Evolutionary conservation across 2,329 filamentous ascomycete genomes (phyloP).

Genomic region (Zymoseptoria brevis): DNA sequence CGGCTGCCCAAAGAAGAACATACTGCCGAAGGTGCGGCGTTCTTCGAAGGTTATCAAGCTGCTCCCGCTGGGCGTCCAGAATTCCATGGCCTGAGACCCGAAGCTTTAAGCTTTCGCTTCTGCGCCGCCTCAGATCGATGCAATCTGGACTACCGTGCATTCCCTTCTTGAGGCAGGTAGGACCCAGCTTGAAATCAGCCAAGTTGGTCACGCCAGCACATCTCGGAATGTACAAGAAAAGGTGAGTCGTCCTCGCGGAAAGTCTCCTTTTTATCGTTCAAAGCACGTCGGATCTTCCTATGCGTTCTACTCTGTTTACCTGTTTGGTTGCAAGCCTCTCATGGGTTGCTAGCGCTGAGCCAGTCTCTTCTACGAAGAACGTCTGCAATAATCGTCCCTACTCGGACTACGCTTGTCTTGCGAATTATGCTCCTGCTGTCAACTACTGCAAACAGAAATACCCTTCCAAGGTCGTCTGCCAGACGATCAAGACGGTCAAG

Average conservation of each 20-base stretch:
- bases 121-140: neutral
- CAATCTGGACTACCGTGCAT: neutral
- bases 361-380: neutral
- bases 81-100: neutral
- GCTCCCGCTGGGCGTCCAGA: neutral
- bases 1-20: too few relatives aligned
- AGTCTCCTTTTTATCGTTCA: neutral
- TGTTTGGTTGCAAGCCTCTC: neutral
- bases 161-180: neutral
- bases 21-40: too few relatives aligned
- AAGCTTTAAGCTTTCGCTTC: neutral
- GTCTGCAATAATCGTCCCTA: neutral
- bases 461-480: neutral
- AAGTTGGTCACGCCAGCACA: neutral
- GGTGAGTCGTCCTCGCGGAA: neutral
- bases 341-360: neutral
- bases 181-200: neutral
- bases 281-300: neutral
- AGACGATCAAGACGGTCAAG: neutral
- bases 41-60: neutral
- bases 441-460: neutral
- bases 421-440: neutral
- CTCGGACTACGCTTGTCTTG: neutral
- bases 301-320: neutral
- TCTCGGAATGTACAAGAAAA: neutral